Base-by-base conservation (phyloP, 1,284 basidiomycete genomes). In the Malassezia equina region DNA sequence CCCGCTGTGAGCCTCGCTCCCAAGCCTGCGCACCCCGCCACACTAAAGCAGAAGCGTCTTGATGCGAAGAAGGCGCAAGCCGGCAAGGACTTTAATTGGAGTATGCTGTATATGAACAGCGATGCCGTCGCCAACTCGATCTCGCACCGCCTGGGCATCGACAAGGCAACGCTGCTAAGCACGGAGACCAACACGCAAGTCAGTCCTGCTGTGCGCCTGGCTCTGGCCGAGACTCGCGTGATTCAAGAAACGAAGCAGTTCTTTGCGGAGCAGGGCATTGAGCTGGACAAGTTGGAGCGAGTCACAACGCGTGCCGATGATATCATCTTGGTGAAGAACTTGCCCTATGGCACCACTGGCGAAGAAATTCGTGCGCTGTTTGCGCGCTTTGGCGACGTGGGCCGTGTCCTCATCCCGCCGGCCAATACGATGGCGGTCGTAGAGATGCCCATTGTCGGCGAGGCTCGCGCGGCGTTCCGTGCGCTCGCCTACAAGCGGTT, bases 41-140 rank as follows among this genome's bases (percentile, higher is more conserved):
- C 71, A 13, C 53, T 73, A 39, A 85, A 88, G 64, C 80, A 80
- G 59, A 79, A 81, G 13, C 81, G 76, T 4, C 74, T 77, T 39
- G 76, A 81, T 39, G 84, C 86, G 73, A 79, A 83, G 60, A 93
- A 86, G 73, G 79, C 83, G 13, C 79, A 77, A 24, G 84, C 86
- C 6, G 83, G 84, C 31, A 85, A 84, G 63, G 88, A 89, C 59
- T 91, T 95, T 70, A 94, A 93, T 75, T 98, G 93, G 93, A 85
- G 84, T 42, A 87, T 89, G 80, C 75, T 96, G 59, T 96, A 93
- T 73, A 93, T 96, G 89, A 96, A 94, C 79, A 90, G 85, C 60
- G 88, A 93, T 70, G 88, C 89, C 9, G 88, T 91, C 0, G 84
- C 84, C 0, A 83, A 84, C 1, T 88, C 86, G 4, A 81, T 91